phyloP scores from a whole-genome alignment of 176 grass and related monocot genomes.

The Alloteropsis semialata region DNA sequence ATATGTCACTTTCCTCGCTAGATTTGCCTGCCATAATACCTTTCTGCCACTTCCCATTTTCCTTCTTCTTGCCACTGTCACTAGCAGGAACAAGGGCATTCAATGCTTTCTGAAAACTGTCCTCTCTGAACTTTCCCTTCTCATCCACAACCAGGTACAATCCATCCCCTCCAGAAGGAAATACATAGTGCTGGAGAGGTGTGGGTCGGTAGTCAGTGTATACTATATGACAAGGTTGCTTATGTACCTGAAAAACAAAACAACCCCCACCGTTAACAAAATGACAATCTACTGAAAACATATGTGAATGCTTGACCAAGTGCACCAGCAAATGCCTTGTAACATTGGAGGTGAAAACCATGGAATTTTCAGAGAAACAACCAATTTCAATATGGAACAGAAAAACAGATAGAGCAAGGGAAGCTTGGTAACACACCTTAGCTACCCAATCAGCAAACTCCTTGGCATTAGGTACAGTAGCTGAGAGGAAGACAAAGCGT shows the following conservation, averaged over 20 bases:
- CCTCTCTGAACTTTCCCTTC: constrained; percentile 94
- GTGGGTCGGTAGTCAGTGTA: constrained; percentile 97
- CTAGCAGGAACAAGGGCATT: constrained; percentile 73
- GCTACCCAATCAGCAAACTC: constrained; percentile 99
- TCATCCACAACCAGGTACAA: constrained; percentile 94
- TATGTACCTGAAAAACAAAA: constrained; percentile 82
- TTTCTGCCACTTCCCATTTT: constrained; percentile 78
- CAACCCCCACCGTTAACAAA: neutral
- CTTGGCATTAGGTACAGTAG: constrained; percentile 91
- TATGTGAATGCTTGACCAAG: neutral
- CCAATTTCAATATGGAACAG: neutral
- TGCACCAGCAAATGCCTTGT: neutral
- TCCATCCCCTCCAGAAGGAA: constrained; percentile 92
- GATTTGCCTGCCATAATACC: constrained; percentile 53
- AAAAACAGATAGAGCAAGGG: neutral
- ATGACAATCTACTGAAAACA: neutral
- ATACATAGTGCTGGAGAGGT: constrained; percentile 94
- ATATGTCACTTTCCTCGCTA: constrained; percentile 88
- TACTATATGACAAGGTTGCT: constrained; percentile 96
- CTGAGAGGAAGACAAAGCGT: constrained; percentile 92
- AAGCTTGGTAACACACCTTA: constrained; percentile 51
- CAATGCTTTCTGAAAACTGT: constrained; percentile 96
- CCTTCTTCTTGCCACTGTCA: constrained; percentile 60
- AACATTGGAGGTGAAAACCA: neutral
- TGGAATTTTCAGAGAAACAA: neutral